These are phyloP conservation scores for Microstegium vimineum DNA, from an alignment of 176 grass and related monocot genomes.

Conservation along the genomic window DNA sequence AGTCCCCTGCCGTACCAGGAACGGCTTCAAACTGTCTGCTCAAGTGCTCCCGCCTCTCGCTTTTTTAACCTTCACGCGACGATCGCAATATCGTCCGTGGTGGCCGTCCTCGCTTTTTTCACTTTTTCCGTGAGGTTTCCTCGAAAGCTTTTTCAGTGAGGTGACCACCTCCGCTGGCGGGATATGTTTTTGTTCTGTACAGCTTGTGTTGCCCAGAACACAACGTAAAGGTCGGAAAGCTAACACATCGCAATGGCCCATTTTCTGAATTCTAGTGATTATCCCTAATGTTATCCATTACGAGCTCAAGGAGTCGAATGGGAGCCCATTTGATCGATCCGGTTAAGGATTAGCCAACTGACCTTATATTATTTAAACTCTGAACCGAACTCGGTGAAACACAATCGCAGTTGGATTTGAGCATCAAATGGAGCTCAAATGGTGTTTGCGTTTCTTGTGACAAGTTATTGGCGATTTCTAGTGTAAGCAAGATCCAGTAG, in stretches of 20 bases:
- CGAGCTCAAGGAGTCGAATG: background rate
- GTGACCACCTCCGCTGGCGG: background rate
- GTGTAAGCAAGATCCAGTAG: background rate
- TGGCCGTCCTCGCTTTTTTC: background rate
- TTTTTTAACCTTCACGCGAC: background rate
- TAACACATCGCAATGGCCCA: background rate
- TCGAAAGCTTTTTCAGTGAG: background rate
- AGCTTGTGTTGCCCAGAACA: background rate
- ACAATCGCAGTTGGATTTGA: background rate
- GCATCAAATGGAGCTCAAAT: background rate
- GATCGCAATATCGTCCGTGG: background rate
- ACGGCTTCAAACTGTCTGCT: background rate
- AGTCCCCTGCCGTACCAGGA: constrained; percentile 3
- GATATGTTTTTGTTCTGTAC: constrained; percentile 2
- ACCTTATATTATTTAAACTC: background rate
- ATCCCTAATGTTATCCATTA: background rate
- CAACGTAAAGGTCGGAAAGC: background rate
- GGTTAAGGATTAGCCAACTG: background rate
- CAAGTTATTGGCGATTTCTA: background rate
- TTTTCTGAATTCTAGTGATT: background rate
- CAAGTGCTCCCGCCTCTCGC: constrained; percentile 1
- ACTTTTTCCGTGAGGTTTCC: constrained; percentile 2
- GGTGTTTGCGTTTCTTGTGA: no score
- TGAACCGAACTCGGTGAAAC: background rate
- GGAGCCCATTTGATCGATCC: background rate